A percentile compares a stretch with the other conserved stretches of the same genome.
Evolutionary conservation across 257 asterid genomes (phyloP).

Genomic region (Marsdenia floribunda): DNA sequence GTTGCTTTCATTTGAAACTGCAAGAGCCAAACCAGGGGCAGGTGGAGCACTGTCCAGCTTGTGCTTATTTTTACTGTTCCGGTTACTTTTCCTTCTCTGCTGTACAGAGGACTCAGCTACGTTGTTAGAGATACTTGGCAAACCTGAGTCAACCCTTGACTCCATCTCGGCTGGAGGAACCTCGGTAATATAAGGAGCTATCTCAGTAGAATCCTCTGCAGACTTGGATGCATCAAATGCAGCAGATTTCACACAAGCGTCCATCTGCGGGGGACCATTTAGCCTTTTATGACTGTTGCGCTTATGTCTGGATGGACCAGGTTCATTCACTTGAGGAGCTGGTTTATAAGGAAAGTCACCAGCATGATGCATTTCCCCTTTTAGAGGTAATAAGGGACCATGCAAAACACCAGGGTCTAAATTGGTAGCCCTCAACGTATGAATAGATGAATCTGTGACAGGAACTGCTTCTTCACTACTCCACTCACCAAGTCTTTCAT

Average conservation of each 20-base stretch:
- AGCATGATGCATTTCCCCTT: conserved; percentile 33
- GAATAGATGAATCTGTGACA: conserved; percentile 26
- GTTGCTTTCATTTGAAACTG: conserved; percentile 21
- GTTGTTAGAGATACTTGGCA: conserved; percentile 25
- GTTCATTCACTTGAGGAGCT: conserved; percentile 41
- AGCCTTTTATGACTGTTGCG: conserved; percentile 50
- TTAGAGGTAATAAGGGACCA: conserved; percentile 25
- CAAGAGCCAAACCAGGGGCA: conserved; percentile 30
- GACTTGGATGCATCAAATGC: conserved; percentile 29
- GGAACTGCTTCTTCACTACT: conserved; percentile 33
- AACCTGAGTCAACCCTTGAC: conserved; percentile 29
- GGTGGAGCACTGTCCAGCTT: conserved; percentile 39
- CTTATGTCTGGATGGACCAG: conserved; percentile 40
- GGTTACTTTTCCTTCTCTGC: conserved; percentile 54
- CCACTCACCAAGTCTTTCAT: conserved; percentile 22
- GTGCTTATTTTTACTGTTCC: conserved; percentile 53
- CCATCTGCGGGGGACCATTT: conserved; percentile 33
- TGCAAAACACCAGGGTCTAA: conserved; percentile 32
- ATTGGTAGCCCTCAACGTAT: conserved; percentile 24
- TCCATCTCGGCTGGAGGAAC: conserved; percentile 34
- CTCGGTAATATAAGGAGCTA: conserved; percentile 22
- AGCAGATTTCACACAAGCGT: conserved; percentile 34
- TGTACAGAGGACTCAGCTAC: conserved; percentile 38
- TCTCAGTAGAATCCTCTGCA: conserved; percentile 25
- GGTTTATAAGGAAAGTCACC: conserved; percentile 23